Evolutionary conservation across 768 basidiomycete genomes (phyloP).

Genomic region (Hebeloma cylindrosporum): DNA sequence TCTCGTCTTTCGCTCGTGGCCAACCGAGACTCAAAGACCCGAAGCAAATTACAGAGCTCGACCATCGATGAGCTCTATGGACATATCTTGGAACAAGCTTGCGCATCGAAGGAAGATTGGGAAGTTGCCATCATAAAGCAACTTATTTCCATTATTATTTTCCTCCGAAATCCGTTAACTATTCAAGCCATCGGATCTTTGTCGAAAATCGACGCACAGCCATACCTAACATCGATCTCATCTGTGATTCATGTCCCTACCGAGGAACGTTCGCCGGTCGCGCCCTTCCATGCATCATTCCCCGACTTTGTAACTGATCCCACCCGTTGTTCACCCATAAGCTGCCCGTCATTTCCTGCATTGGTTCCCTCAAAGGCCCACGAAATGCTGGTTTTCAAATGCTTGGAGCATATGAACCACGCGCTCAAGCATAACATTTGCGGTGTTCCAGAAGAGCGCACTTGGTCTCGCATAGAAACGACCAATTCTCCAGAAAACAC

Average conservation of each 20-base stretch:
- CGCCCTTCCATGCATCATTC: conserved; percentile 11
- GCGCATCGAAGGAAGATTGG: background rate
- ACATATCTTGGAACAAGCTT: conserved; percentile 1
- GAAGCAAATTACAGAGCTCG: background rate
- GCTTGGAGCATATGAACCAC: conserved; percentile 9
- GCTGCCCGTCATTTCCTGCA: conserved; percentile 5
- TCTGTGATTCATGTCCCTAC: background rate
- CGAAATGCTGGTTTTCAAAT: conserved; percentile 8
- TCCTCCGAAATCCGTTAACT: conserved; percentile 12
- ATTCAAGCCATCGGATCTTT: conserved; percentile 9
- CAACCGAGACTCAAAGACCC: background rate
- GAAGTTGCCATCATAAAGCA: background rate
- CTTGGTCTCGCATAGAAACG: background rate
- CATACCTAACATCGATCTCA: background rate
- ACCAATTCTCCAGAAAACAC: conserved; percentile 2
- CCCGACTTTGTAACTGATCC: conserved; percentile 13
- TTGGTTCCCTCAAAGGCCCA: conserved; percentile 4
- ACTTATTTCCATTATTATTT: conserved; percentile 2
- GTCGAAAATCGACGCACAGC: background rate
- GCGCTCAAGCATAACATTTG: conserved; percentile 14
- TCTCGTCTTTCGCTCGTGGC: conserved; percentile 3
- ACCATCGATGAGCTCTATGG: conserved; percentile 3
- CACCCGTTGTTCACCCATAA: conserved; percentile 8
- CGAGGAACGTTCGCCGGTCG: background rate
- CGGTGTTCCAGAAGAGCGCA: conserved; percentile 2